These are phyloP conservation scores for Crucihimalaya himalaica DNA, from an alignment of 345 rosid genomes.

Conservation along the genomic window DNA sequence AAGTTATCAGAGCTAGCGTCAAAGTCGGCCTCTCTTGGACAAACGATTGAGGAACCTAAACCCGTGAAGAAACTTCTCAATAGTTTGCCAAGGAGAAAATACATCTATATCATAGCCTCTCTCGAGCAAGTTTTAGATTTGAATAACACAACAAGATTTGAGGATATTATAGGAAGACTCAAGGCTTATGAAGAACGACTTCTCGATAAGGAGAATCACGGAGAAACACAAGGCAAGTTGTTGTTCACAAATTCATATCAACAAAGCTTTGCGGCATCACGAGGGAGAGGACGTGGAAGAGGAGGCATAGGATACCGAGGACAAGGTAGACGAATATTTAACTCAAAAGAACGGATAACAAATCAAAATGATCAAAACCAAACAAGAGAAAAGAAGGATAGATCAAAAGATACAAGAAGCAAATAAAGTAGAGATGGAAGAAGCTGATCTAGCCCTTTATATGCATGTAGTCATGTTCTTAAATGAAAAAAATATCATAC, in stretches of 20 bases:
- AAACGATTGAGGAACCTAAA: background rate
- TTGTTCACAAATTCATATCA: background rate
- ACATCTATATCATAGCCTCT: too few species aligned
- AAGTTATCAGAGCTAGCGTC: background rate
- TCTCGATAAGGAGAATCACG: background rate
- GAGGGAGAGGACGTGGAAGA: background rate
- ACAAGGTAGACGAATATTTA: background rate
- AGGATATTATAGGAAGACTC: background rate
- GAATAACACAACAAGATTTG: background rate
- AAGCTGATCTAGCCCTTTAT: too few species aligned
- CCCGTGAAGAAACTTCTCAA: background rate
- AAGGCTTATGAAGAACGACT: background rate
- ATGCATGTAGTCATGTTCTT: too few species aligned
- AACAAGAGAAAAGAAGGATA: too few species aligned
- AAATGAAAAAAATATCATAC: background rate
- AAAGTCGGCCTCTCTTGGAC: rapidly evolving
- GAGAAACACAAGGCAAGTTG: background rate
- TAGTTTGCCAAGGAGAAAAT: background rate
- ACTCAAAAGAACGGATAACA: background rate
- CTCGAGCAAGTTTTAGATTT: background rate
- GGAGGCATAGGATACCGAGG: background rate
- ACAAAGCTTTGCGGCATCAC: background rate
- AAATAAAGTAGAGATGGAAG: too few species aligned
- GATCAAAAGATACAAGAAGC: too few species aligned
- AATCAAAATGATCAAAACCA: background rate